Percentiles rank a stretch among this genome's conserved stretches.
These are phyloP conservation scores for Skeletonema menzelii DNA, from an alignment of 108 stramenopile genomes.

Conservation along the genomic window DNA sequence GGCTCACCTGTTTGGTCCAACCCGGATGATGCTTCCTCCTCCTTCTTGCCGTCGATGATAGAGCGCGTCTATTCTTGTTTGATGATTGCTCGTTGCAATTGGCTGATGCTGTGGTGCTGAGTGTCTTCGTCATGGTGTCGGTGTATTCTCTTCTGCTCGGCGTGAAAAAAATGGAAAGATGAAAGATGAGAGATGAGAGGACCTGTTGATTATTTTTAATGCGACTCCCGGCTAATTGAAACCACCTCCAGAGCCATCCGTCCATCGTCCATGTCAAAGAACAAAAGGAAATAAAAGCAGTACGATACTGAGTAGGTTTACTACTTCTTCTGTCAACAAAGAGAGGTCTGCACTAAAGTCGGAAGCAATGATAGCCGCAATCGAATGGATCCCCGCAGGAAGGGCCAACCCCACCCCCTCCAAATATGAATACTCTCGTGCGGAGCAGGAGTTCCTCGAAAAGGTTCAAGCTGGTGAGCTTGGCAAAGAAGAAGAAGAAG, in stretches of 20 bases:
- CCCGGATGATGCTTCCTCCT: background rate
- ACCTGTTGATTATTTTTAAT: too few relatives aligned
- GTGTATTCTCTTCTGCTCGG: too few relatives aligned
- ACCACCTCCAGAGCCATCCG: background rate
- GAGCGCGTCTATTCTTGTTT: background rate
- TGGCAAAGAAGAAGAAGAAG: constrained; percentile 40
- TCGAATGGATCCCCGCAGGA: constrained; percentile 84
- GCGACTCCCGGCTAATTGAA: background rate
- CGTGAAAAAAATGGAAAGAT: background rate
- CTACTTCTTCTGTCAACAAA: too few relatives aligned
- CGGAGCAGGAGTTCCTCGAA: constrained; percentile 74
- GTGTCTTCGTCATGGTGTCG: background rate
- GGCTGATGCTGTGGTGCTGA: background rate
- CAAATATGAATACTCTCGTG: constrained; percentile 77
- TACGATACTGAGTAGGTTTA: too few relatives aligned
- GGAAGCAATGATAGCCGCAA: constrained; percentile 64
- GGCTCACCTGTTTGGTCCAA: background rate
- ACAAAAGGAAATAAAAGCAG: background rate
- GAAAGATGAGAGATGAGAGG: too few relatives aligned
- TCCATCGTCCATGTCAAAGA: background rate
- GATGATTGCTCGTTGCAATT: background rate
- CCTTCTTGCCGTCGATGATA: background rate
- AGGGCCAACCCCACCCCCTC: constrained; percentile 80
- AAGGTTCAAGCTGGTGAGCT: constrained; percentile 22
- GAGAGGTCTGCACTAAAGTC: background rate